Evolutionary conservation across 805 yeast species (phyloP).

Genomic region (Zygotorulaspora chibaensis): DNA sequence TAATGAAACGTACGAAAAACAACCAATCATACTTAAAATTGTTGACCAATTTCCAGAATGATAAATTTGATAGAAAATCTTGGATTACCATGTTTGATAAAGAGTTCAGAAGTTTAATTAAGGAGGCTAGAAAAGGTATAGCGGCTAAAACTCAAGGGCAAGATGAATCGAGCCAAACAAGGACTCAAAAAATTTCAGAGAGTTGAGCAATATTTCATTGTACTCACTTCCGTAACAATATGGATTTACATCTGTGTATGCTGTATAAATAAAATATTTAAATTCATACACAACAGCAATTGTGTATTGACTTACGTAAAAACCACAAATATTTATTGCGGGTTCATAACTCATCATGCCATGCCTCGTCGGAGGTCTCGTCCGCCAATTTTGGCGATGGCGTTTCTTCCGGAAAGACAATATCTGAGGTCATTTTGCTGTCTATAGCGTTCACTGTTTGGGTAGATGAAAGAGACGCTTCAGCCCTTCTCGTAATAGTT

Average conservation of each 20-base stretch:
- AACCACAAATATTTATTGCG: background rate
- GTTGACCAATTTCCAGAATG: slow-evolving; percentile 38
- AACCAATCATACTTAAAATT: slow-evolving; percentile 30
- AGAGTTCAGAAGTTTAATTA: slow-evolving; percentile 40
- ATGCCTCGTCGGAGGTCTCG: slow-evolving; percentile 5
- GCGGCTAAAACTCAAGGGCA: slow-evolving; percentile 15
- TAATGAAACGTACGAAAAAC: slow-evolving; percentile 39
- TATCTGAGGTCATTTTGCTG: background rate
- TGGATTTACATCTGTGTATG: background rate
- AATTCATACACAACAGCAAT: background rate
- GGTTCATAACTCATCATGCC: slow-evolving; percentile 8
- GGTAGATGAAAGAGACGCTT: background rate
- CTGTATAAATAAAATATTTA: background rate
- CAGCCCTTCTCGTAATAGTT: background rate
- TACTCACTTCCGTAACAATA: background rate
- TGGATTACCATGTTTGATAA: slow-evolving; percentile 42
- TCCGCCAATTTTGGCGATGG: background rate
- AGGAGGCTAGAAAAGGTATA: slow-evolving; percentile 36
- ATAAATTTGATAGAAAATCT: slow-evolving; percentile 42
- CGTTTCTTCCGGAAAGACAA: background rate
- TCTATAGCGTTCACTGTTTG: background rate
- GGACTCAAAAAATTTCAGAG: background rate
- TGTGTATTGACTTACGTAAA: background rate
- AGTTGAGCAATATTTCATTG: background rate
- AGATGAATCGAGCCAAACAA: background rate